phyloP scores from a whole-genome alignment of 257 asterid species.

The Striga asiatica region DNA sequence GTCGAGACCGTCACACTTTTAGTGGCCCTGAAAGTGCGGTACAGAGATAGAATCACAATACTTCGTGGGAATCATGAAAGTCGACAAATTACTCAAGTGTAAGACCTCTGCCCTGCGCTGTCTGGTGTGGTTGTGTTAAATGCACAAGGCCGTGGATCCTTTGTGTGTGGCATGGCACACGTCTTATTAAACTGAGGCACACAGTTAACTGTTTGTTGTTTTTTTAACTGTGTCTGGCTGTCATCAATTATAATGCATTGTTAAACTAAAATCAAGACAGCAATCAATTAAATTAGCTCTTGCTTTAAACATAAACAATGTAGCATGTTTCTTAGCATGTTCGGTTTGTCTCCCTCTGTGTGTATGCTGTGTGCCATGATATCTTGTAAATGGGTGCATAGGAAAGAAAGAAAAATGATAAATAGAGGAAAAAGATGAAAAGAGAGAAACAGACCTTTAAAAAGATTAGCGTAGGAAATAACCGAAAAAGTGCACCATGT shows the following conservation, averaged over 20 bases:
- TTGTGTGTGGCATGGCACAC: not conserved
- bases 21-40: constrained; percentile 96
- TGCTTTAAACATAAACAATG: too few species aligned
- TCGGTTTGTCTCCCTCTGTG: not conserved
- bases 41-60: constrained; percentile 94
- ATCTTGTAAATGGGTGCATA: not conserved
- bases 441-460: too few species aligned
- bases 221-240: not conserved
- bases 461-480: too few species aligned
- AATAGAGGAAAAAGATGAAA: not conserved
- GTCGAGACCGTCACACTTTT: constrained; percentile 95
- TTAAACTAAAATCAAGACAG: not conserved
- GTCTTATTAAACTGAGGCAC: not conserved
- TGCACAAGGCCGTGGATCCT: constrained; percentile 13
- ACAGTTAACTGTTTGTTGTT: not conserved
- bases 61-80: constrained; percentile 97
- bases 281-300: too few species aligned
- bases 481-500: too few species aligned
- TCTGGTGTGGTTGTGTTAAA: constrained; percentile 10
- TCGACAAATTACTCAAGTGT: constrained; percentile 99
- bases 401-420: not conserved
- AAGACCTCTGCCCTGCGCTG: constrained; percentile 31
- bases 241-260: not conserved
- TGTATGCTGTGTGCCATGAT: not conserved
- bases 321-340: too few species aligned